Percentiles rank a stretch among this genome's conserved stretches.
Evolutionary conservation across 352 stramenopile species (phyloP).

Genomic region (Pythium oligandrum): DNA sequence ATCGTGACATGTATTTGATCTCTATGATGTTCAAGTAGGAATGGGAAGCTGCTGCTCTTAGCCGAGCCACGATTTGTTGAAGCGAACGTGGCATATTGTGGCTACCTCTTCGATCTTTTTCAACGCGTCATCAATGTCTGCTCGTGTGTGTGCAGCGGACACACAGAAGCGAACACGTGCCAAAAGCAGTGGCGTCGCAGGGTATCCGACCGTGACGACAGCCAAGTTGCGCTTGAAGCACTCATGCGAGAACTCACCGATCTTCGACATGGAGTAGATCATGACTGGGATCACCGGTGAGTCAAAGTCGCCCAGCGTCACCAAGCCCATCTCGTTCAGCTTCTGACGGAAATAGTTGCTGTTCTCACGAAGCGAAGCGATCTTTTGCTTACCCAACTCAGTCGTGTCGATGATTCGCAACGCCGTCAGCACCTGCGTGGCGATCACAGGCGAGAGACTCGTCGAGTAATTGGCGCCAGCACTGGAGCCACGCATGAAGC

Average conservation of each 20-base stretch:
- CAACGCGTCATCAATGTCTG: constrained; percentile 91
- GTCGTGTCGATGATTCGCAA: constrained; percentile 95
- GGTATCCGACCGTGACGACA: constrained; percentile 98
- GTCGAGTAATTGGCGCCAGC: constrained; percentile 57
- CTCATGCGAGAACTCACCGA: constrained; percentile 95
- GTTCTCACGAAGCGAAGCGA: constrained; percentile 93
- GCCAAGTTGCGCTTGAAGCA: constrained; percentile 93
- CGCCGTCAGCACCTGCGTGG: constrained; percentile 60
- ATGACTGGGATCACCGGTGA: constrained; percentile 98
- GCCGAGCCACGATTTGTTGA: constrained; percentile 22
- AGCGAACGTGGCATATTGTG: constrained; percentile 61
- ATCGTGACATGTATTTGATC: too few species aligned
- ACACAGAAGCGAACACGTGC: constrained; percentile 96
- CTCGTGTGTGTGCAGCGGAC: constrained; percentile 91
- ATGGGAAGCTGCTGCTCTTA: not conserved
- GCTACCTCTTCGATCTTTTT: constrained; percentile 91
- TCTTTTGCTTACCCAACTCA: constrained; percentile 90
- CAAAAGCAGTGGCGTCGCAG: constrained; percentile 93
- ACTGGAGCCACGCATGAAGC: constrained; percentile 42
- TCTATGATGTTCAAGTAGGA: too few species aligned
- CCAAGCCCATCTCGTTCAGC: constrained; percentile 91
- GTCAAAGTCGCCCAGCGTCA: constrained; percentile 93
- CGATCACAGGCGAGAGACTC: constrained; percentile 53
- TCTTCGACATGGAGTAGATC: constrained; percentile 98
- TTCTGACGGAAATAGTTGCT: constrained; percentile 97